Base-by-base conservation (phyloP, 495 filamentous ascomycete genomes). In the Lophiostoma macrostomum region DNA sequence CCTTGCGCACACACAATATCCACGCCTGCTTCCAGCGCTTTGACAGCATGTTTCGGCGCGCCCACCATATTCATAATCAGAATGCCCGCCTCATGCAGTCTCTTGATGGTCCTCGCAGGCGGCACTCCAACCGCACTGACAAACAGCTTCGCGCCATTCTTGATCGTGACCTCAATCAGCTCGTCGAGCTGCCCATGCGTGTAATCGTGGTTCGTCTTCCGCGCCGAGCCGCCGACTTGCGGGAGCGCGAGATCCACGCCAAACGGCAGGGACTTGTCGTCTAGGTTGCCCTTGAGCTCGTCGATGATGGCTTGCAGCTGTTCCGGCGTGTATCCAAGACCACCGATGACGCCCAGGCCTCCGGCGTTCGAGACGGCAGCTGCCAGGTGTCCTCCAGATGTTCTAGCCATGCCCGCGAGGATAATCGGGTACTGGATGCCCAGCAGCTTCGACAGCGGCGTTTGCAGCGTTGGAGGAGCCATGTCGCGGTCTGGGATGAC, bases 51-150 rank as follows among this genome's bases (percentile, higher is more conserved):
- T 61, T 82, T 85, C n/a, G 89, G 89, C 41, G 84, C 81, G 0
- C 90, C 90, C n/a, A 94, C 89, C 90, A 95, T 95, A 66, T 94
- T 95, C 89, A 94, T 94, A 19, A 94, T 74, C 38, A 91, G 64
- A 25, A 95, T 83, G 0, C 85, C 86, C 0, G 81, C 85, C 8
- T 74, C 74, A 61, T 95, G 90, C 18, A 95, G 72, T 30, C 78
- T 66, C 62, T 87, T 80, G 25, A 95, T 80, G 2, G 86, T 78
- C 34, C 66, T 69, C 43, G 72, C 71, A 0, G 88, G 87, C 11
- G 89, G 89, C 2, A 94, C 84, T 13, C 90, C 90, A 0, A 95
- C 87, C 0, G 90, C 90, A 32, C 73, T 80, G 44, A 94, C 87
- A 64, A 95, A 95, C 41, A 94, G 71, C 68, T 73, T 80, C n/a